These are phyloP conservation scores for Penicillium sp. DNA, from an alignment of 2,329 filamentous ascomycete genomes.

Conservation along the genomic window DNA sequence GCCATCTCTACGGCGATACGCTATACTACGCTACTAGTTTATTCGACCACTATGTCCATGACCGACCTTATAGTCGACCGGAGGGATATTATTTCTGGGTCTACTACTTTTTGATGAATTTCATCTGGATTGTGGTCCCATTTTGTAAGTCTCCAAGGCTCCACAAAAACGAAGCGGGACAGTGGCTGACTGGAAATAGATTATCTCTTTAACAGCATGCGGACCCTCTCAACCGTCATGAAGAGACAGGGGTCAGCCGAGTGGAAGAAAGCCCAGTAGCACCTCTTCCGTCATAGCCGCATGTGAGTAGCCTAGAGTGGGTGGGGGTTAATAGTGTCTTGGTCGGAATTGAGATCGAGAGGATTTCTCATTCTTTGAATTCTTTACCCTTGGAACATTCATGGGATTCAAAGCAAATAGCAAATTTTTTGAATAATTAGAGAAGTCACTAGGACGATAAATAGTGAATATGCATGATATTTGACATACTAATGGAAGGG, in stretches of 20 bases:
- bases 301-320: slow-evolving; percentile 11
- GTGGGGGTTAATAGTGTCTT: slow-evolving; percentile 6
- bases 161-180: background rate
- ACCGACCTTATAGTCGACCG: slow-evolving; percentile 59
- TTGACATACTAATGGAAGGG: background rate
- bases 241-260: slow-evolving; percentile 17
- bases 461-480: background rate
- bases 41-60: slow-evolving; percentile 59
- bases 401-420: background rate
- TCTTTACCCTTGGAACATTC: no score
- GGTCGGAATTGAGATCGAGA: slow-evolving; percentile 9
- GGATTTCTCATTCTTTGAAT: background rate
- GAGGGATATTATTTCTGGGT: slow-evolving; percentile 66
- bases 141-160: slow-evolving; percentile 46
- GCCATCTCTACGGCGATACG: slow-evolving; percentile 64
- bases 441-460: background rate
- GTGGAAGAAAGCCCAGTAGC: slow-evolving; percentile 30
- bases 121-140: slow-evolving; percentile 66
- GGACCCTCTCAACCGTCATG: slow-evolving; percentile 31
- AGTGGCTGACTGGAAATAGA: slow-evolving; percentile 22
- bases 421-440: background rate
- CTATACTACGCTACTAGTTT: slow-evolving; percentile 65
- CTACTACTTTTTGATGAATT: slow-evolving; percentile 67
- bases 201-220: slow-evolving; percentile 34
- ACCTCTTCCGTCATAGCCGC: slow-evolving; percentile 22